phyloP scores from a whole-genome alignment of 164 flowering plant species.

The Buxus sempervirens region DNA sequence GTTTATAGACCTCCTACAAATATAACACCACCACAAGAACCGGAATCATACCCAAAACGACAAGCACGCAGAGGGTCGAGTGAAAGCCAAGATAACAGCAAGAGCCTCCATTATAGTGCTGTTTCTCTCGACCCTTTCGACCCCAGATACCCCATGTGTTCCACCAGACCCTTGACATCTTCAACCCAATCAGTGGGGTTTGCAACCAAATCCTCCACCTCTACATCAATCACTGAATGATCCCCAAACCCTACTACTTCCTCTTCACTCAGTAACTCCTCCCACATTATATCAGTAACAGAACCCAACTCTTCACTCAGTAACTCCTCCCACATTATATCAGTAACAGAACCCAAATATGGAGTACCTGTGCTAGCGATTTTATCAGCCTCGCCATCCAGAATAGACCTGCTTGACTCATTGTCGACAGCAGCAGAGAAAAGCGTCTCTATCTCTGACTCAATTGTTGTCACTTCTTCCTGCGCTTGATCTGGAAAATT shows the following conservation, averaged over 20 bases:
- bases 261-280: conserved; percentile 20
- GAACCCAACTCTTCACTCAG: too few relatives aligned
- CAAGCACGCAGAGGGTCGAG: background rate
- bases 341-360: conserved; percentile 17
- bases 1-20: too few relatives aligned
- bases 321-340: too few relatives aligned
- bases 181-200: conserved; percentile 30
- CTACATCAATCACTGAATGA: conserved; percentile 31
- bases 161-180: conserved; percentile 25
- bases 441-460: conserved; percentile 20
- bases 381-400: conserved; percentile 10
- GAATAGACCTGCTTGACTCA: conserved; percentile 1
- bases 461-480: conserved; percentile 21
- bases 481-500: background rate
- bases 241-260: conserved; percentile 14
- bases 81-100: background rate
- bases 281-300: too few relatives aligned
- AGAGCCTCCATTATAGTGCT: background rate
- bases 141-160: conserved; percentile 19
- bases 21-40: too few relatives aligned
- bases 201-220: conserved; percentile 46
- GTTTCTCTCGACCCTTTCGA: background rate
- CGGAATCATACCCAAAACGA: background rate
- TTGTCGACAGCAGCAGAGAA: conserved; percentile 18
- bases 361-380: background rate